A percentile compares a stretch with the other conserved stretches of the same genome.
Conservation (phyloP, 2,329 filamentous ascomycete genomes). For the Diaporthe destruens region DNA sequence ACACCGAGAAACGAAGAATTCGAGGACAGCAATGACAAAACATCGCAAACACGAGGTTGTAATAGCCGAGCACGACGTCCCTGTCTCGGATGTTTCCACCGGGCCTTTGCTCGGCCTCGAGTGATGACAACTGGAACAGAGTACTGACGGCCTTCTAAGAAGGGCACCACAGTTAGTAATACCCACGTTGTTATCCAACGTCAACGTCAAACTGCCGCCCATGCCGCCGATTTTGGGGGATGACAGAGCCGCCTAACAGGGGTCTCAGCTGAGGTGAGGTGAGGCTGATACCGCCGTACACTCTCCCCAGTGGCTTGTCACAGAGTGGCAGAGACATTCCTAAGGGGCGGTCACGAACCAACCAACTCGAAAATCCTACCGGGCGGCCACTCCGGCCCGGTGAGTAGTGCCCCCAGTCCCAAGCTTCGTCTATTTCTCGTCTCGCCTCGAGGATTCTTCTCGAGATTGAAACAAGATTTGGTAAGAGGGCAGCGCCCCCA, state of each 20-base stretch:
- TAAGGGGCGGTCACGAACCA: background rate
- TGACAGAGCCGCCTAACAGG: background rate
- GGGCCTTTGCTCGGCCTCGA: conserved; percentile 24
- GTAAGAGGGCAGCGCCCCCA: background rate
- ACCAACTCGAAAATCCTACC: conserved; percentile 4
- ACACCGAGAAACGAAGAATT: background rate
- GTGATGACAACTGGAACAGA: conserved; percentile 13
- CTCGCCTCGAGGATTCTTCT: background rate
- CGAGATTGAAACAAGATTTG: conserved; percentile 13
- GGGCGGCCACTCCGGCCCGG: conserved; percentile 15
- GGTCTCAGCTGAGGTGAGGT: conserved; percentile 32
- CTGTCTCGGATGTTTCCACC: conserved; percentile 30
- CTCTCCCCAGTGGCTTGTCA: conserved; percentile 32
- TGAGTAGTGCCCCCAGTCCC: no score
- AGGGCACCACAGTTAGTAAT: background rate
- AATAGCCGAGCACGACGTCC: background rate
- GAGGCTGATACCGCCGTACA: conserved; percentile 6
- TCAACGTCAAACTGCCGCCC: conserved; percentile 2
- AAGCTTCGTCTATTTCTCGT: background rate
- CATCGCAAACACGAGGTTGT: background rate
- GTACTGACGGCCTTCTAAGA: background rate
- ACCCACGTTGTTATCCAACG: background rate
- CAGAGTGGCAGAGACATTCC: conserved; percentile 33
- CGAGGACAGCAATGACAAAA: background rate
- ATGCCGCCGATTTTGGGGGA: background rate